phyloP scores from a whole-genome alignment of 805 yeast species.

The Cyberlindnera euphorbiiphila region DNA sequence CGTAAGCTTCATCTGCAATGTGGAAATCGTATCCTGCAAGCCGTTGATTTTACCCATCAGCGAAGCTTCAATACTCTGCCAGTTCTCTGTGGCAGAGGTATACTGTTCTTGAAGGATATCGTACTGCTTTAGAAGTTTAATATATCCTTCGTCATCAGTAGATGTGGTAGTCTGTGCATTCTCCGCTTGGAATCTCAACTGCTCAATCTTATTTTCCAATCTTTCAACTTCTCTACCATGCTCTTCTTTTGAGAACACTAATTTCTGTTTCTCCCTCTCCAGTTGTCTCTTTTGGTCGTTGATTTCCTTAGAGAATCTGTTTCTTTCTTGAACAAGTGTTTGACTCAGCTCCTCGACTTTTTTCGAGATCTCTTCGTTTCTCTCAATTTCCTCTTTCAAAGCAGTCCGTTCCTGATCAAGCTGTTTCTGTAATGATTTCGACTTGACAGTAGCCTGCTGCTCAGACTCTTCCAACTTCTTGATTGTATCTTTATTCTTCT shows the following conservation, averaged over 20 bases:
- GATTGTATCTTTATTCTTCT: constrained; percentile 26
- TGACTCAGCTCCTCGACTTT: constrained; percentile 26
- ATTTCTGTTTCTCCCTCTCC: constrained; percentile 34
- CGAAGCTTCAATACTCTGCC: constrained; percentile 76
- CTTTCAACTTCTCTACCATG: constrained; percentile 44
- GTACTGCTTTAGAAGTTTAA: constrained; percentile 44
- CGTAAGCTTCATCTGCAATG: constrained; percentile 30
- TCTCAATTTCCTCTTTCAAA: constrained; percentile 20
- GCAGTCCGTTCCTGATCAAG: constrained; percentile 21
- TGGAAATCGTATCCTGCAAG: constrained; percentile 43
- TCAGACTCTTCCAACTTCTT: constrained; percentile 25
- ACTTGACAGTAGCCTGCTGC: constrained; percentile 24
- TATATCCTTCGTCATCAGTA: constrained; percentile 35
- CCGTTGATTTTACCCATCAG: constrained; percentile 45
- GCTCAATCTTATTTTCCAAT: constrained; percentile 69
- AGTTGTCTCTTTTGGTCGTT: constrained; percentile 30
- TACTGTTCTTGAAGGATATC: constrained; percentile 65
- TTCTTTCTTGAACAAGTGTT: constrained; percentile 24
- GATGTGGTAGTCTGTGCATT: constrained; percentile 30
- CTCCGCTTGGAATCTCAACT: constrained; percentile 61
- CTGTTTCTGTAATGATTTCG: constrained; percentile 22
- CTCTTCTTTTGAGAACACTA: constrained; percentile 19
- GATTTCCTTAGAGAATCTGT: constrained; percentile 26
- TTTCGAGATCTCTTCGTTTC: constrained; percentile 23
- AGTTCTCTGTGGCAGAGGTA: constrained; percentile 70